Conservation (phyloP, 2,329 filamentous ascomycete genomes). For the Aspergillus ruber region DNA sequence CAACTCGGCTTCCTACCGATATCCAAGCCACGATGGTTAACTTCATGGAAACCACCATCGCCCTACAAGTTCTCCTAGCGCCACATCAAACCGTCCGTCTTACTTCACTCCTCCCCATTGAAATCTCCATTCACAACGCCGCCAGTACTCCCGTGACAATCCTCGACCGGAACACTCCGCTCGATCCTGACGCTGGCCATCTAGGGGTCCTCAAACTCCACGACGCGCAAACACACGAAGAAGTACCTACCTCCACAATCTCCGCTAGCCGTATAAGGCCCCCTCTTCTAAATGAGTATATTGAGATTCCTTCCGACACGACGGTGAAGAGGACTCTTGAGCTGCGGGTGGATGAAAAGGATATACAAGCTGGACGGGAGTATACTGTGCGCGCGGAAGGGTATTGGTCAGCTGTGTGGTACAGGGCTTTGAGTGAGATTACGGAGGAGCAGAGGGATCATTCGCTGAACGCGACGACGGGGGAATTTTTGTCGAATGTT, state of each 20-base stretch:
- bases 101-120: slow-evolving; percentile 8
- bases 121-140: slow-evolving; percentile 23
- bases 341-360: slow-evolving; percentile 19
- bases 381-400: slow-evolving; percentile 29
- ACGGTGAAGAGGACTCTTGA: slow-evolving; percentile 17
- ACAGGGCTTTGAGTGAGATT: slow-evolving; percentile 15
- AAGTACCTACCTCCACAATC: slow-evolving; percentile 23
- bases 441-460: slow-evolving; percentile 16
- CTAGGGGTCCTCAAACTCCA: slow-evolving; percentile 25
- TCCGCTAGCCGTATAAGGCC: slow-evolving; percentile 30
- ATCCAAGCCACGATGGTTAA: too few species aligned
- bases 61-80: slow-evolving; percentile 14
- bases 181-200: slow-evolving; percentile 26
- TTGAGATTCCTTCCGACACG: slow-evolving; percentile 23
- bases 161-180: slow-evolving; percentile 32
- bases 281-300: slow-evolving; percentile 20
- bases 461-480: slow-evolving; percentile 11
- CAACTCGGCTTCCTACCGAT: too few species aligned
- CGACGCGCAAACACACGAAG: slow-evolving; percentile 15
- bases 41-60: neutral
- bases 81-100: slow-evolving; percentile 9
- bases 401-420: slow-evolving; percentile 32
- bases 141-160: slow-evolving; percentile 24
- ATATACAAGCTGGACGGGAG: slow-evolving; percentile 16
- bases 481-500: slow-evolving; percentile 21